A percentile compares a stretch with the other conserved stretches of the same genome.
phyloP scores from a whole-genome alignment of 305 asterid species.

The Petunia hybrid region DNA sequence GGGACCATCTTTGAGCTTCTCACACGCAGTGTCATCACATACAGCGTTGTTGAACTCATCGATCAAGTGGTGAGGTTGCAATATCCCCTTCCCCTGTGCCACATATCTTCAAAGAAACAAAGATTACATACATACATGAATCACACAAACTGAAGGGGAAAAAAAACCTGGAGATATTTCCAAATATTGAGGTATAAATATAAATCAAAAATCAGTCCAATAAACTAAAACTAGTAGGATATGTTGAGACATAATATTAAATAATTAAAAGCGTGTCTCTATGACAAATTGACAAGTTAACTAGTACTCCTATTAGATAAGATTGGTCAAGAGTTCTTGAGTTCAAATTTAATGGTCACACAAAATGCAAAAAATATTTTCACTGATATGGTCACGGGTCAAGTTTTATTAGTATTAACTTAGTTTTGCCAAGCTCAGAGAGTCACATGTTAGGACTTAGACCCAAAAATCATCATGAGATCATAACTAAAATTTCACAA shows the following conservation, averaged over 20 bases:
- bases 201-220: conserved; percentile 1
- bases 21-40: conserved; percentile 53
- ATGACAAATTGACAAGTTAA: not conserved
- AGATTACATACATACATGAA: not conserved
- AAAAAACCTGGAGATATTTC: not conserved
- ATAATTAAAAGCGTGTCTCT: not conserved
- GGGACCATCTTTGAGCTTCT: conserved; percentile 77
- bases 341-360: too few species aligned
- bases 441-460: not conserved
- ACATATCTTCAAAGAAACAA: conserved; percentile 63
- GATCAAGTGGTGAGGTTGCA: conserved; percentile 87
- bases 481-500: not conserved
- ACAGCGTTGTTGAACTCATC: conserved; percentile 79
- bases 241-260: not conserved
- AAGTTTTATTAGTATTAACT: too few species aligned
- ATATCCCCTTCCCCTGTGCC: conserved; percentile 93
- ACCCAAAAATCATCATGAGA: not conserved
- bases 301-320: too few species aligned
- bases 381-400: too few species aligned
- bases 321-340: too few species aligned
- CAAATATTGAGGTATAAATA: not conserved
- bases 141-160: not conserved
- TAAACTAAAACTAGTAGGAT: not conserved
- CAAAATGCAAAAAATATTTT: too few species aligned
- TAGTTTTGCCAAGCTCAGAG: too few species aligned